Evolutionary conservation across 2,329 filamentous ascomycete species (phyloP).

Genomic region (Davidsoniella neocaledoniae): DNA sequence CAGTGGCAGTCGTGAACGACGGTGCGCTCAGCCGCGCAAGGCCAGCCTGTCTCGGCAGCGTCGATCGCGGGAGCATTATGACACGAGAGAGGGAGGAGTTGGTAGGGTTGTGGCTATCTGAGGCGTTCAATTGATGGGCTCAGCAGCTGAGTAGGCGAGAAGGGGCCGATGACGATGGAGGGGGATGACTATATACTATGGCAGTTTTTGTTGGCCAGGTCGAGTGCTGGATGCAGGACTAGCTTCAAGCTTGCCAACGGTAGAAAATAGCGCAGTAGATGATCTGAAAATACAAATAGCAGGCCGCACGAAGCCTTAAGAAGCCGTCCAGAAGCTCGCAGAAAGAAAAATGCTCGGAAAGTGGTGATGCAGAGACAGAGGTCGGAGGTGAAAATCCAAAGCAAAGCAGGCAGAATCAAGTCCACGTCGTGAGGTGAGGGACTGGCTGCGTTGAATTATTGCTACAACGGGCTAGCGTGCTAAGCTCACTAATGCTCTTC

Average conservation of each 20-base stretch:
- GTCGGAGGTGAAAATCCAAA: background rate
- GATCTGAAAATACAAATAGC: background rate
- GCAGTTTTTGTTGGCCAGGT: too few relatives aligned
- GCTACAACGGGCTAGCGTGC: background rate
- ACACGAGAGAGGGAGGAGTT: background rate
- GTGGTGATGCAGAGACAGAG: background rate
- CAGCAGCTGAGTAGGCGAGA: background rate
- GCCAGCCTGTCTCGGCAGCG: slow-evolving; percentile 7
- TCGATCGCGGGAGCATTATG: slow-evolving; percentile 11
- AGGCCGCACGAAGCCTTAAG: background rate
- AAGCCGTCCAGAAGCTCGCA: background rate
- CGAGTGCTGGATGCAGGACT: background rate
- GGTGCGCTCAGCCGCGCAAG: slow-evolving; percentile 7
- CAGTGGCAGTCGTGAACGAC: background rate
- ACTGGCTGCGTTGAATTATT: background rate
- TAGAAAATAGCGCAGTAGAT: background rate
- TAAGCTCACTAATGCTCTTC: background rate
- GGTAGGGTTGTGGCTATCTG: background rate
- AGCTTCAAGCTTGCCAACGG: background rate
- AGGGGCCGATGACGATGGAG: background rate
- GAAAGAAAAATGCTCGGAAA: background rate
- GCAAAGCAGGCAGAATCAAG: background rate
- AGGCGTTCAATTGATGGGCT: background rate
- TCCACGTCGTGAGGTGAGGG: background rate
- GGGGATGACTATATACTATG: background rate